Conservation (phyloP, 306 rosid genomes). For the Comarum palustre region DNA sequence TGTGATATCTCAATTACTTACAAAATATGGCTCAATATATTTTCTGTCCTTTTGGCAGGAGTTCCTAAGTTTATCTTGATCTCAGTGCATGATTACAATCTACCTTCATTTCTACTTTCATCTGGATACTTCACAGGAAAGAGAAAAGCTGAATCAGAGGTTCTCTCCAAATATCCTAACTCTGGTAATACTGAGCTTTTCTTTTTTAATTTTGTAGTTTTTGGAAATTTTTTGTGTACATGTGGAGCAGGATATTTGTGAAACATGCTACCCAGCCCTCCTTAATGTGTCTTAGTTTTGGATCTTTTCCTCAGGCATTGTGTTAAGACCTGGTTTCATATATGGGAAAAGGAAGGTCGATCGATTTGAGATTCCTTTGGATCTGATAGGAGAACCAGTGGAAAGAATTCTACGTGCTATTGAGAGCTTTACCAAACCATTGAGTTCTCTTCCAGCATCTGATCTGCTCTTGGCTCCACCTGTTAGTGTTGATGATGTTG, state of each 20-base stretch:
- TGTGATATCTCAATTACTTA: conserved; percentile 4
- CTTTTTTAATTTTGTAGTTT: conserved; percentile 11
- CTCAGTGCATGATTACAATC: conserved; percentile 90
- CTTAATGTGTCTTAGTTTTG: neutral
- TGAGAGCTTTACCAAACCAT: conserved; percentile 73
- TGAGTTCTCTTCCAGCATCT: conserved; percentile 84
- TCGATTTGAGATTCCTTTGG: conserved; percentile 81
- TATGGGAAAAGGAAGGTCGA: conserved; percentile 86
- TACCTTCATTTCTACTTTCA: conserved; percentile 73
- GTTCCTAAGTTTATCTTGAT: conserved; percentile 82
- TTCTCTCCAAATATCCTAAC: conserved; percentile 86
- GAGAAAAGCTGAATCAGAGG: conserved; percentile 96
- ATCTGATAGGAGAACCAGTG: conserved; percentile 70
- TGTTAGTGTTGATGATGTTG: conserved; percentile 85
- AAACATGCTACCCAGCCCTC: neutral
- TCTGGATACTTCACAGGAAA: conserved; percentile 91
- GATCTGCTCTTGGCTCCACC: conserved; percentile 86
- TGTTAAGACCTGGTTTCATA: conserved; percentile 82
- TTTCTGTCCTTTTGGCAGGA: conserved; percentile 48
- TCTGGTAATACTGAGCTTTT: conserved; percentile 55
- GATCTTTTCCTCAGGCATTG: conserved; percentile 59
- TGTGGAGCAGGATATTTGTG: neutral
- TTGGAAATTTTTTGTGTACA: neutral
- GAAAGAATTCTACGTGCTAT: conserved; percentile 63
- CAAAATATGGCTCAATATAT: conserved; percentile 3